Percentiles rank a stretch among this genome's conserved stretches.
Evolutionary conservation across 495 filamentous ascomycete genomes (phyloP).

Genomic region (Pseudotulostoma volvatum): DNA sequence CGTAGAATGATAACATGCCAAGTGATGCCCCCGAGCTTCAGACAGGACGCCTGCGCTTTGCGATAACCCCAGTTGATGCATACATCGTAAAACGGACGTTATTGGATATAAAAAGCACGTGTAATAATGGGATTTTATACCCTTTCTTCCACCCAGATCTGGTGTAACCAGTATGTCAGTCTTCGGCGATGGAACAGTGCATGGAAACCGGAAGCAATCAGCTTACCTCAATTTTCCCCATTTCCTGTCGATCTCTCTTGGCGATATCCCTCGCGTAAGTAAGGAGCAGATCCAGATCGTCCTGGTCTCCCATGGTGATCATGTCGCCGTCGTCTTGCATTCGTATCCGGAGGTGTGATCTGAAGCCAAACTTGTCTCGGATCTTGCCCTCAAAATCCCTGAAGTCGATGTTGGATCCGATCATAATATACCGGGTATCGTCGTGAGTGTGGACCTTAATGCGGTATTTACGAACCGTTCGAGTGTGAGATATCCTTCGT

Average conservation of each 20-base stretch:
- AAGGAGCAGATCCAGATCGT: constrained; percentile 82
- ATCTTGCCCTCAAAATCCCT: constrained; percentile 59
- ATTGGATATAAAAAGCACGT: too few relatives aligned
- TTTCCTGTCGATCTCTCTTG: constrained; percentile 55
- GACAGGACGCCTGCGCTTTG: too few relatives aligned
- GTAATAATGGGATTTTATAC: too few relatives aligned
- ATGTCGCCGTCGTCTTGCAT: constrained; percentile 79
- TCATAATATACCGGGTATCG: constrained; percentile 90
- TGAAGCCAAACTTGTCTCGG: constrained; percentile 67
- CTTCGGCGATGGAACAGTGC: not conserved
- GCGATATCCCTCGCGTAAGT: constrained; percentile 47
- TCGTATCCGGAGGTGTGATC: constrained; percentile 60
- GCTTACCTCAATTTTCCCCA: constrained; percentile 92
- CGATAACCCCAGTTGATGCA: too few relatives aligned
- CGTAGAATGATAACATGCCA: too few relatives aligned
- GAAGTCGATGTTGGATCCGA: constrained; percentile 55
- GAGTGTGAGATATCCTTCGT: constrained; percentile 14
- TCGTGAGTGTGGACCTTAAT: constrained; percentile 77
- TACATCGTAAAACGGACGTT: too few relatives aligned
- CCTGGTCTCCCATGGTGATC: constrained; percentile 93
- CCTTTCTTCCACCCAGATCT: constrained; percentile 54
- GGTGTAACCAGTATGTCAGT: constrained; percentile 3
- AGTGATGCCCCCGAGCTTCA: too few relatives aligned
- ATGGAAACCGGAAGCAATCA: not conserved
- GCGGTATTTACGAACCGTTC: constrained; percentile 45